Percentiles rank a stretch among this genome's conserved stretches.
phyloP scores from a whole-genome alignment of 2,329 filamentous ascomycete species.

The Nectriaceae sp. region DNA sequence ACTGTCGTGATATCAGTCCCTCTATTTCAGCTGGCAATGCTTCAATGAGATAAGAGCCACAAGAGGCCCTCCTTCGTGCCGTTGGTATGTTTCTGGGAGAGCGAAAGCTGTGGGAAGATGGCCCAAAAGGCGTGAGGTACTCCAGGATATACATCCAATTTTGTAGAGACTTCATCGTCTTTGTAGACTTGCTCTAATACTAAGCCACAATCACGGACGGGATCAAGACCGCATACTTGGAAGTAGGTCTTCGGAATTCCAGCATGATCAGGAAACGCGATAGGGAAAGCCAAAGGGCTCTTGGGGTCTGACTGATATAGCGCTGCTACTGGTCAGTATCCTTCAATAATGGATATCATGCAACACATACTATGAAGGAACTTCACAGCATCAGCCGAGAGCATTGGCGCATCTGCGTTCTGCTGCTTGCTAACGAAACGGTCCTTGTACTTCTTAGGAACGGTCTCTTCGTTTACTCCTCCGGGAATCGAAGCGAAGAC shows the following conservation, averaged over 20 bases:
- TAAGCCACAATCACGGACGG: conserved; percentile 30
- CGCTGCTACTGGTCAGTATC: conserved; percentile 8
- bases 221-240: conserved; percentile 33
- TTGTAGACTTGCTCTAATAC: conserved; percentile 31
- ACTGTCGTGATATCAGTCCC: too few species aligned
- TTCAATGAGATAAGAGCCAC: conserved; percentile 20
- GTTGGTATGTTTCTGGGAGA: conserved; percentile 21
- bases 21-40: too few species aligned
- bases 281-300: conserved; percentile 28
- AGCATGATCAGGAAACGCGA: conserved; percentile 5
- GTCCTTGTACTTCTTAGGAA: conserved; percentile 31
- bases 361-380: conserved; percentile 25
- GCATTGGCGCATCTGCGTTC: conserved; percentile 24
- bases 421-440: conserved; percentile 31
- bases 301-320: conserved; percentile 27
- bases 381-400: conserved; percentile 19
- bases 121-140: conserved; percentile 34
- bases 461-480: conserved; percentile 15
- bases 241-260: conserved; percentile 35
- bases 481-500: conserved; percentile 26
- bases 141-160: conserved; percentile 30
- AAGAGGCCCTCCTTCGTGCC: conserved; percentile 24
- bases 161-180: conserved; percentile 29
- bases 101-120: conserved; percentile 22
- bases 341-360: not conserved